Evolutionary conservation across 306 rosid genomes (phyloP).

Genomic region (Vachellia collinsii): DNA sequence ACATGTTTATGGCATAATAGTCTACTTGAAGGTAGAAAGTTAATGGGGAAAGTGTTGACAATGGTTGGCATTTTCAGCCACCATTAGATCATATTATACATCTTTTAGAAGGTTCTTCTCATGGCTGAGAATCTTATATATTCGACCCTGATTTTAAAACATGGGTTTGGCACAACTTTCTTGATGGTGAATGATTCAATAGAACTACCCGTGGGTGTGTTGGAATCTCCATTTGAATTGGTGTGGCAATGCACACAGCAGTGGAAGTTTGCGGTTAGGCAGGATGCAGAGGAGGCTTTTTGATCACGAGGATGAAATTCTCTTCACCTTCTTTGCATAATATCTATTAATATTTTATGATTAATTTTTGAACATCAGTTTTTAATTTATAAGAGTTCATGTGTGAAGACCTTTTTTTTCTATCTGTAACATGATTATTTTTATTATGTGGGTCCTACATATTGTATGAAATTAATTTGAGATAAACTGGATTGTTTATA

Average conservation of each 20-base stretch:
- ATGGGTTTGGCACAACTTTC: not conserved
- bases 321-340: not conserved
- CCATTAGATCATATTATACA: not conserved
- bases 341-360: not conserved
- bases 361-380: not conserved
- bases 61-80: not conserved
- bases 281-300: not conserved
- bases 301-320: not conserved
- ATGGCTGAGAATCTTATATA: not conserved
- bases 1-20: not conserved
- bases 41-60: not conserved
- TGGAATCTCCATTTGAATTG: not conserved
- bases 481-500: too few relatives aligned
- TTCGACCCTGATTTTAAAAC: not conserved
- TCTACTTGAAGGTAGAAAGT: constrained; percentile 11
- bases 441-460: not conserved
- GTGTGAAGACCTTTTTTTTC: not conserved
- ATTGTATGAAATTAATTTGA: not conserved
- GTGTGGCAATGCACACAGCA: not conserved
- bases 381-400: too few relatives aligned
- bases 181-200: not conserved
- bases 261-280: not conserved
- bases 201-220: not conserved
- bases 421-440: too few relatives aligned
- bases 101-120: not conserved